Evolutionary conservation across 345 rosid genomes (phyloP).

Genomic region (Moringa oleifera): DNA sequence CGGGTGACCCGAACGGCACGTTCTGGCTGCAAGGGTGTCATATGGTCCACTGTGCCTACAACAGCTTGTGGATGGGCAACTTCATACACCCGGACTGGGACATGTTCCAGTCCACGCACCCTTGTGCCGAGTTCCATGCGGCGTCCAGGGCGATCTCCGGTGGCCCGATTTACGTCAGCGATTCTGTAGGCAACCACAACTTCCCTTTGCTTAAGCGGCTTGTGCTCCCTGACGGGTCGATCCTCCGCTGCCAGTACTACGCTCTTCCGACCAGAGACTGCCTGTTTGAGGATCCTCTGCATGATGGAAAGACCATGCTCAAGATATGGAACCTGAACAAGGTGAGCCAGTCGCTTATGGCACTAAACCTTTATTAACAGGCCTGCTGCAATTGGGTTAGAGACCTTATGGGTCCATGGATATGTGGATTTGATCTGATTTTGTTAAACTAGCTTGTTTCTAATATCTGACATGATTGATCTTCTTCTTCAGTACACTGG

Average conservation of each 20-base stretch:
- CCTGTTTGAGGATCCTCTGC: conserved; percentile 87
- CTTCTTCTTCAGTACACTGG: conserved; percentile 50
- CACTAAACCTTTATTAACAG: too few species aligned
- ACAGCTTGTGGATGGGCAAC: conserved; percentile 98
- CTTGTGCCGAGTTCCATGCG: conserved; percentile 93
- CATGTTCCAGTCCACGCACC: conserved; percentile 98
- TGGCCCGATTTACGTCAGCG: conserved; percentile 86
- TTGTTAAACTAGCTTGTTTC: too few species aligned
- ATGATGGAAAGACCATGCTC: conserved; percentile 98
- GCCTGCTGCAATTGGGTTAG: too few species aligned
- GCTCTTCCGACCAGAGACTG: conserved; percentile 93
- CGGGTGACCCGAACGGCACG: conserved; percentile 91
- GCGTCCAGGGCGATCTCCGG: conserved; percentile 96
- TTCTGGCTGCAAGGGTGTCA: conserved; percentile 99
- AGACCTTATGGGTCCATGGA: too few species aligned
- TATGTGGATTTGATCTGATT: too few species aligned
- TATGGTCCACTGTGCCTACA: conserved; percentile 99
- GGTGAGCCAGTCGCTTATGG: conserved; percentile 24
- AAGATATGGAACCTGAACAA: conserved; percentile 98
- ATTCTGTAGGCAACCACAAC: conserved; percentile 78
- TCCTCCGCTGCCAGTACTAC: conserved; percentile 74
- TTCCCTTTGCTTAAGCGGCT: conserved; percentile 63
- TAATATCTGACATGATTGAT: too few species aligned
- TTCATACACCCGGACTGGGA: conserved; percentile 99
- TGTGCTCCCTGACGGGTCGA: conserved; percentile 70